Base-by-base conservation (phyloP, 306 rosid genomes). In the Quercus berberidifolia region DNA sequence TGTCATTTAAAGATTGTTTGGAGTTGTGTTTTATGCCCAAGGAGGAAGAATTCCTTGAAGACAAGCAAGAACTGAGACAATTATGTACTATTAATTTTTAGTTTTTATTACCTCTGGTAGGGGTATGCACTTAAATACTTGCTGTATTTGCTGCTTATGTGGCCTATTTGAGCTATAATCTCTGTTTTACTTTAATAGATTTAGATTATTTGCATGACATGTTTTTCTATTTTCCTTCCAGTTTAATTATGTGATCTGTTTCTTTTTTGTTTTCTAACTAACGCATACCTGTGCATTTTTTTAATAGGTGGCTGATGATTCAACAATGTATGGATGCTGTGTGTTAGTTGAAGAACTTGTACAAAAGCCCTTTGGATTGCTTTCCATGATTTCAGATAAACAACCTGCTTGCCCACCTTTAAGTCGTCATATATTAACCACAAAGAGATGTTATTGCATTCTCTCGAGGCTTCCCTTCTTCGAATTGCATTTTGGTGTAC, bases 321-420 rank as follows among this genome's bases (percentile, higher is more conserved):
- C 98, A 69, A 93, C 97, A 68, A 87, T 96, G 83, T 96, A 93
- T 76, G 99, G 99, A 60, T 96, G 99, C 89, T 96, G 99, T 70
- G 88, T 96, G 79, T 85, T 96, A 76, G 98, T 93, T 76, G 99
- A 96, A 74, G 99, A 96, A 88, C 82, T 93, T 60, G 99, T 93
- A 74, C 94, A 96, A 74, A 93, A 91, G 79, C 96, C 98, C 33
- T 87, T 92, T 55, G 98, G 98, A 28, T 83, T 96, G 81, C 89
- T 96, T 81, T 93, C 98, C 78, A 81, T 90, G 77, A 31, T 85
- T 84, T 84, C 93, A 57, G 92, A 91, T 35, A 93, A 88, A 81
- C 81, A 78, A 85, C 78, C 85, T 17, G 78, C 94, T 58, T 59
- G 76, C 69, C 80, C 93, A 18, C 71, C 97, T 70, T 80, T 91